Percentiles rank a stretch among this genome's conserved stretches.
Conservation (phyloP, 2,329 filamentous ascomycete species). For the Malbranchea cinnamomea region DNA sequence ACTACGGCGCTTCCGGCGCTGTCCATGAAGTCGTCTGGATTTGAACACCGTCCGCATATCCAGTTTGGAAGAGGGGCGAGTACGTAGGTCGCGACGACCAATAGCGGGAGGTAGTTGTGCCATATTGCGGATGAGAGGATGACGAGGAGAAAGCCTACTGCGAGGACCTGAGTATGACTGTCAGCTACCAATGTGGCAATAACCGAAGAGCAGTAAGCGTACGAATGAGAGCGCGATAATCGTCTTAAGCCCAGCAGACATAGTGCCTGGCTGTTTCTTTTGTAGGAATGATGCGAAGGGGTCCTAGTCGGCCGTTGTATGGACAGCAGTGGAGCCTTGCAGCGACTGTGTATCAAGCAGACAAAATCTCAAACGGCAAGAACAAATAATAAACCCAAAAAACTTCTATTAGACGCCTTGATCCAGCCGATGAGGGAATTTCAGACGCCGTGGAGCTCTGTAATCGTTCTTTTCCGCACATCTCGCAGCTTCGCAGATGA, state of each 20-base stretch:
- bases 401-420: too few species aligned
- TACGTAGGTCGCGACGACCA: constrained; percentile 92
- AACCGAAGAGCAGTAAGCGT: constrained; percentile 19
- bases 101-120: constrained; percentile 84
- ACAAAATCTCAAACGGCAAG: too few species aligned
- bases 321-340: too few species aligned
- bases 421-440: too few species aligned
- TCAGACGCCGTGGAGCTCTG: too few species aligned
- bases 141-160: constrained; percentile 95
- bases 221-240: constrained; percentile 98
- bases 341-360: too few species aligned
- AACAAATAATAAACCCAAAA: too few species aligned
- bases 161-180: constrained; percentile 70
- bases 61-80: constrained; percentile 91
- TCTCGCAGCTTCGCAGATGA: too few species aligned
- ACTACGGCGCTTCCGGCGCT: constrained; percentile 67
- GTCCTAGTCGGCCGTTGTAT: too few species aligned
- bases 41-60: constrained; percentile 77
- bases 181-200: background rate
- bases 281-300: background rate
- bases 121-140: constrained; percentile 95
- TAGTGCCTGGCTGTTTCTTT: constrained; percentile 19
- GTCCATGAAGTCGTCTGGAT: constrained; percentile 92
- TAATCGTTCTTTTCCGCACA: too few species aligned
- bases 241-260: constrained; percentile 86